Percentiles rank a stretch among this genome's conserved stretches.
phyloP scores from a whole-genome alignment of 257 asterid species.

The Solanum lignicaule region DNA sequence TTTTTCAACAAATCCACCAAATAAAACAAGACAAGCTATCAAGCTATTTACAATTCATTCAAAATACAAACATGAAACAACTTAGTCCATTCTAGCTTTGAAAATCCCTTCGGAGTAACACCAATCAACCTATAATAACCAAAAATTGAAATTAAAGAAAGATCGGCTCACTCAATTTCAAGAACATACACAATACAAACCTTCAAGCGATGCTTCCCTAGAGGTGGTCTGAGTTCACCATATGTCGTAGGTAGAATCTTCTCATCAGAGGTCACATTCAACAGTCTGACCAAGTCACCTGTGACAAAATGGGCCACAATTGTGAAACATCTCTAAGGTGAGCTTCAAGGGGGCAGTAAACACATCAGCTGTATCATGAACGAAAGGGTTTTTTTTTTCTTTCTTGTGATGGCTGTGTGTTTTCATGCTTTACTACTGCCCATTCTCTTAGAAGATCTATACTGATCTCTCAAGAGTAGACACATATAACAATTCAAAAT shows the following conservation, averaged over 20 bases:
- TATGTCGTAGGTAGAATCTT: slow-evolving; percentile 65
- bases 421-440: background rate
- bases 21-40: background rate
- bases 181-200: slow-evolving; percentile 18
- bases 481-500: background rate
- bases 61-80: background rate
- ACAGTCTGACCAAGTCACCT: slow-evolving; percentile 74
- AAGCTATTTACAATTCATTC: background rate
- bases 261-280: slow-evolving; percentile 69
- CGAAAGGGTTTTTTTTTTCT: background rate
- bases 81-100: background rate
- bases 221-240: slow-evolving; percentile 96
- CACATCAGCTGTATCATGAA: background rate
- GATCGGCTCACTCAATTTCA: background rate
- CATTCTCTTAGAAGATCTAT: background rate
- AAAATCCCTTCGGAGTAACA: background rate
- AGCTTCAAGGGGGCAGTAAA: background rate
- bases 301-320: slow-evolving; percentile 10
- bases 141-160: background rate
- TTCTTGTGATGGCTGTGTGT: background rate
- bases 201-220: slow-evolving; percentile 93
- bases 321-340: background rate
- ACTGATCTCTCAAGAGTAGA: background rate
- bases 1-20: background rate
- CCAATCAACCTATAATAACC: background rate